Base-by-base conservation (phyloP, 257 asterid species). In the Solanum etuberosum region DNA sequence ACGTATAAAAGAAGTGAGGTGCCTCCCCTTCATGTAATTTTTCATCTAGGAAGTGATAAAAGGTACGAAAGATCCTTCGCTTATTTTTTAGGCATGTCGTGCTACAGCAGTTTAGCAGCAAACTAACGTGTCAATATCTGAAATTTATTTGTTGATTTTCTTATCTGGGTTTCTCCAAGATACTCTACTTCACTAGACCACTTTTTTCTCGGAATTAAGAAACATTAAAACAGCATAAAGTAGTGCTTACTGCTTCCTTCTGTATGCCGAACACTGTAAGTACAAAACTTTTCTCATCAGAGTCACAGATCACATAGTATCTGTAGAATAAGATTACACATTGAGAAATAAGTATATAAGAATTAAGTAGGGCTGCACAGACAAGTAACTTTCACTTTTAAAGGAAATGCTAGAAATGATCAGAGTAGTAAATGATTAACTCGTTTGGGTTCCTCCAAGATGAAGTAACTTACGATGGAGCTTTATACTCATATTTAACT, bases 241-340 rank as follows among this genome's bases (percentile, higher is more conserved):
- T 83, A 37, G 77, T 82, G 90, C 97, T 90, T 91, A 96, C 99
- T 21, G 93, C 95, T 67, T 93, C 94, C 57, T 46, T 5, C 57
- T 46, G 20, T 46, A 14, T 46, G 7, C 3, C 21, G 20, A 46
- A 46, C 20, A 46, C 7, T 46, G 57, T 2, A 14, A 46, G 57
- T 46, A 46, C 57, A 46, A 46, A 46, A 46, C 21, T 92, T 34
- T 71, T 89, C 91, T 93, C 94, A 88, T 91, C 92, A 76, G 98
- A 89, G 89, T 94, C 99, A 77, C 97, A 94, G 86, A 96, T 89
- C 89, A 94, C 70, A 92, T 95, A 96, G 57, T 46, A 46, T 46
- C 21, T 46, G 57, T 14, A 46, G 57, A 46, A 14, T 14, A 46
- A 46, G 57, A 89, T 92, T 35, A 61, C 5, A 57, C 13, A 14